Conservation (phyloP, 495 filamentous ascomycete species). For the Trichoderma erinaceum region DNA sequence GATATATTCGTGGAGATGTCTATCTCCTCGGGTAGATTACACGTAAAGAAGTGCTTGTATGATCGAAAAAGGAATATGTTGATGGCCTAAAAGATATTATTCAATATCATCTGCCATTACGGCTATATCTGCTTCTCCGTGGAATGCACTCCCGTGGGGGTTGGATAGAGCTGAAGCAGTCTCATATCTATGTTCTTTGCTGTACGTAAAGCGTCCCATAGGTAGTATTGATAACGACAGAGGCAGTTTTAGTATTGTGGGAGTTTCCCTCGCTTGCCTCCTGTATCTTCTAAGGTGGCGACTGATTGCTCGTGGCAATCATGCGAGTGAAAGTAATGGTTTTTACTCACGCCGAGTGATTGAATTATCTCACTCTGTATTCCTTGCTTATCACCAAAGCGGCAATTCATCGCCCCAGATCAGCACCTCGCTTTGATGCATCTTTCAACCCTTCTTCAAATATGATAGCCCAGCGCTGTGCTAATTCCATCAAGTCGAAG, state of each 20-base stretch:
- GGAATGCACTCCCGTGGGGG: not conserved
- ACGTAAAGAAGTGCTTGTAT: not conserved
- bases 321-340: not conserved
- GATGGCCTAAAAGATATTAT: not conserved
- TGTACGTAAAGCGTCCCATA: not conserved
- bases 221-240: not conserved
- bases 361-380: not conserved
- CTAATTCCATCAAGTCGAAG: conserved; percentile 58
- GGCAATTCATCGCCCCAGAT: not conserved
- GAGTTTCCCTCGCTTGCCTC: not conserved
- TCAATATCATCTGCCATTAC: not conserved
- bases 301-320: not conserved
- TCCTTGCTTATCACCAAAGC: not conserved
- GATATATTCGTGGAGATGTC: not conserved
- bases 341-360: not conserved
- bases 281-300: not conserved
- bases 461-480: conserved; percentile 18
- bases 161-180: not conserved
- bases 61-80: not conserved
- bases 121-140: not conserved
- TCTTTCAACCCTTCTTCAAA: conserved; percentile 14
- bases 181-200: not conserved
- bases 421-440: not conserved
- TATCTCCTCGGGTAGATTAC: not conserved
- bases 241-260: not conserved